Percentiles rank a stretch among this genome's conserved stretches.
phyloP scores from a whole-genome alignment of 2,329 filamentous ascomycete species.

The Lasiodiplodia hormozganensis region DNA sequence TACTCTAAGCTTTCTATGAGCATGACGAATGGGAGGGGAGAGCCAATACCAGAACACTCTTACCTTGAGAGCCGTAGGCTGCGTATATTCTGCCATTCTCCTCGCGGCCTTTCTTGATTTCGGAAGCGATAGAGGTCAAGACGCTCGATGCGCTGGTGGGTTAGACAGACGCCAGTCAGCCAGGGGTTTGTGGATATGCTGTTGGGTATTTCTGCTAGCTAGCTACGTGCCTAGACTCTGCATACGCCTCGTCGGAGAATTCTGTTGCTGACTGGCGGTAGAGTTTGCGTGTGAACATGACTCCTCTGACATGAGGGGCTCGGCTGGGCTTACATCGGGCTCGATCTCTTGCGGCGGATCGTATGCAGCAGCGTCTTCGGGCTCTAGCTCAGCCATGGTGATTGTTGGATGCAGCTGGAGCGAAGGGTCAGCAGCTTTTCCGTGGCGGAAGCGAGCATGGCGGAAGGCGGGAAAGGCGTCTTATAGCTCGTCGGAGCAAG shows the following conservation, averaged over 20 bases:
- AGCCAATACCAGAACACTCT: neutral
- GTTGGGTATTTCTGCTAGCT: too few species aligned
- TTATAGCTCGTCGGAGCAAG: slow-evolving; percentile 6
- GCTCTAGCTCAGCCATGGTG: slow-evolving; percentile 4
- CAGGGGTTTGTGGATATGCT: neutral
- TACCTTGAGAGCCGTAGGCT: slow-evolving; percentile 21
- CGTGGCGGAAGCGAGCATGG: neutral
- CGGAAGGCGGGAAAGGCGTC: slow-evolving; percentile 3
- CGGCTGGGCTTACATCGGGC: neutral
- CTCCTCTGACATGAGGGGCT: neutral
- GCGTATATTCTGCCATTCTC: slow-evolving; percentile 28
- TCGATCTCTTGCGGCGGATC: slow-evolving; percentile 9
- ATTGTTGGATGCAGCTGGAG: neutral
- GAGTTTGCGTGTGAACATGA: neutral
- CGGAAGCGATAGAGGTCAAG: slow-evolving; percentile 23
- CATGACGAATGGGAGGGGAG: neutral
- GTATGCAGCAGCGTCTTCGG: neutral
- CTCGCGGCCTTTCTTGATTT: slow-evolving; percentile 23
- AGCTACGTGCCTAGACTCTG: slow-evolving; percentile 14
- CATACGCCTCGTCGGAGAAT: slow-evolving; percentile 20
- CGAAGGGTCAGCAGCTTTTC: neutral
- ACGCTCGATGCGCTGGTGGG: slow-evolving; percentile 10
- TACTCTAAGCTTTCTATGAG: slow-evolving; percentile 4
- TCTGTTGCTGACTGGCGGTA: slow-evolving; percentile 6
- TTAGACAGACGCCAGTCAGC: neutral